A percentile compares a stretch with the other conserved stretches of the same genome.
phyloP scores from a whole-genome alignment of 441 rosid genomes.

The Eugenia klotzschiana region DNA sequence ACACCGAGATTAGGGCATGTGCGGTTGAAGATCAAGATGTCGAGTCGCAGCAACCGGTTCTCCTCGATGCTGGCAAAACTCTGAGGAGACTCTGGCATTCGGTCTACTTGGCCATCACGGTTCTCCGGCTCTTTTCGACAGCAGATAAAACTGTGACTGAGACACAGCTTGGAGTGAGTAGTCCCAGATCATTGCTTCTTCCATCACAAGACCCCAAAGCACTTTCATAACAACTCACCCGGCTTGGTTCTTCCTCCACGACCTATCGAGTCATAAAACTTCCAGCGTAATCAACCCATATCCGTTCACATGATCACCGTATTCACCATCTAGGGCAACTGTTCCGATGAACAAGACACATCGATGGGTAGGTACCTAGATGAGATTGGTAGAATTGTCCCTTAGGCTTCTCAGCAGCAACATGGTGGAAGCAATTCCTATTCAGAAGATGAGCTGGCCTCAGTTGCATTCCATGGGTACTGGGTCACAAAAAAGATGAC shows the following conservation, averaged over 20 bases:
- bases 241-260: too few species aligned
- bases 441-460: background rate
- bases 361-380: too few species aligned
- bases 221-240: background rate
- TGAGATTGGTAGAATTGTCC: too few species aligned
- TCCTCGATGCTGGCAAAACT: background rate
- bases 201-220: background rate
- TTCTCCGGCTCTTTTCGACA: background rate
- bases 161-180: background rate
- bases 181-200: background rate
- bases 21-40: background rate
- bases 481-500: too few species aligned
- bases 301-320: too few species aligned
- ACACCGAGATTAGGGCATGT: background rate
- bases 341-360: too few species aligned
- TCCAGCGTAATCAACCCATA: too few species aligned
- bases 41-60: background rate
- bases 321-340: too few species aligned
- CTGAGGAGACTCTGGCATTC: background rate
- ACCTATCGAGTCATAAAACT: too few species aligned
- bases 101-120: background rate
- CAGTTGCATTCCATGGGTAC: background rate
- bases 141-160: background rate
- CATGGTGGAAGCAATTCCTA: background rate
- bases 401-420: background rate